Percentiles rank a stretch among this genome's conserved stretches.
Conservation (phyloP, 176 grass and related monocot genomes). For the Carex littledalei region DNA sequence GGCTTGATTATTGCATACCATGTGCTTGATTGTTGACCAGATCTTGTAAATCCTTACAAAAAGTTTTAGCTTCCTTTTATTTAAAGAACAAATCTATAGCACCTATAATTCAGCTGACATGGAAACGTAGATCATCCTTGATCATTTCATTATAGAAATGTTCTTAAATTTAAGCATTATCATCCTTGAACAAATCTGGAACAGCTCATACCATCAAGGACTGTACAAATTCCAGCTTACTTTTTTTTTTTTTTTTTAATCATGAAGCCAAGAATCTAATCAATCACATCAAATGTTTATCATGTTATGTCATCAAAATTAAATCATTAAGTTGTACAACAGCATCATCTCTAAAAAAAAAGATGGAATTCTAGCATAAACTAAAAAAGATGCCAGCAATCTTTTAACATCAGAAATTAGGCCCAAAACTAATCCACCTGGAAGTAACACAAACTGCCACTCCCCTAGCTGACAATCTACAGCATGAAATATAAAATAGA, state of each 20-base stretch:
- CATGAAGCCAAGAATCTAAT: background rate
- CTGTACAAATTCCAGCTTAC: background rate
- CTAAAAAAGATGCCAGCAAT: conserved; percentile 28
- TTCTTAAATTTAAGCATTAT: background rate
- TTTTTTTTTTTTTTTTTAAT: background rate
- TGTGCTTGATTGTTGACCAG: conserved; percentile 25
- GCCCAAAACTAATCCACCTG: conserved; percentile 24
- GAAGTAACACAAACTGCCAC: conserved; percentile 14
- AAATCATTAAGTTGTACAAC: conserved; percentile 2
- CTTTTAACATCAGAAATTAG: conserved; percentile 19
- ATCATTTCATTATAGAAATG: background rate
- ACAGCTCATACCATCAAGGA: conserved; percentile 10
- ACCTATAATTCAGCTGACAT: background rate
- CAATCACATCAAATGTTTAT: conserved; percentile 5
- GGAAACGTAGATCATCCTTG: background rate
- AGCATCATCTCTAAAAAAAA: conserved; percentile 6
- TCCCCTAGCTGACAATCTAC: conserved; percentile 37
- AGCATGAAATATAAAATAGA: conserved; percentile 14
- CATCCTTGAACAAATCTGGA: background rate
- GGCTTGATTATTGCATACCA: conserved; percentile 24
- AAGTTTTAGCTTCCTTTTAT: background rate
- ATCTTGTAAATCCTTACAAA: background rate
- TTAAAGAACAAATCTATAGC: background rate
- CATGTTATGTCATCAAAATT: background rate
- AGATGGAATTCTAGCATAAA: conserved; percentile 1